Evolutionary conservation across 1,284 basidiomycete genomes (phyloP).

Genomic region (Pterula multifida): DNA sequence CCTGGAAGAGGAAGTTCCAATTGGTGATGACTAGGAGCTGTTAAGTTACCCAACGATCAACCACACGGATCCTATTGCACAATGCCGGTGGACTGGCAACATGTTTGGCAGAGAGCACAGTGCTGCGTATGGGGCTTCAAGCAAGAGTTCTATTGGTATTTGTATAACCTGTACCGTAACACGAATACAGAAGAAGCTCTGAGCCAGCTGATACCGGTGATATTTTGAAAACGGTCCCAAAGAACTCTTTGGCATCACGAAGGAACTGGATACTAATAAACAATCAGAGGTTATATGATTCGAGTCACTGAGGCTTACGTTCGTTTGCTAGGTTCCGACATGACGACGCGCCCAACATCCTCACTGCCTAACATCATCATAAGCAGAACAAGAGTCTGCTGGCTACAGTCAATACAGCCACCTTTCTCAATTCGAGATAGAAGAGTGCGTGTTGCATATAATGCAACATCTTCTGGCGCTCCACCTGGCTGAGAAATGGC

Average conservation of each 20-base stretch:
- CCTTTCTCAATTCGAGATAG: constrained; percentile 71
- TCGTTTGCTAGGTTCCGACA: constrained; percentile 72
- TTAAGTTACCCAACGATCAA: too few species aligned
- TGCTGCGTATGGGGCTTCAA: constrained; percentile 28
- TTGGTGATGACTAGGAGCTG: constrained; percentile 61
- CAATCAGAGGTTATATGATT: constrained; percentile 9
- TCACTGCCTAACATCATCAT: constrained; percentile 95
- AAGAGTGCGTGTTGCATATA: constrained; percentile 67
- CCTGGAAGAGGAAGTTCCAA: constrained; percentile 87
- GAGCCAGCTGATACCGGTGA: constrained; percentile 31
- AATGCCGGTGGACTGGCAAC: too few species aligned
- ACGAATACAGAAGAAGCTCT: constrained; percentile 58
- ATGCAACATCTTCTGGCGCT: constrained; percentile 88
- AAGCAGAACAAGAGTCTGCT: constrained; percentile 81
- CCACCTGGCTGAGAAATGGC: constrained; percentile 66
- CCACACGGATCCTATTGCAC: too few species aligned
- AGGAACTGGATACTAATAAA: constrained; percentile 75
- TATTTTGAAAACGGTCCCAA: constrained; percentile 62
- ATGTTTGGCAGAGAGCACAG: too few species aligned
- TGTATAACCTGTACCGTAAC: constrained; percentile 68
- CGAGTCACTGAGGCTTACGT: constrained; percentile 46
- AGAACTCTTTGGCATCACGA: constrained; percentile 71
- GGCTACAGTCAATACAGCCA: constrained; percentile 85
- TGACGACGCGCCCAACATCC: constrained; percentile 83
- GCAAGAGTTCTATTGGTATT: constrained; percentile 67